Evolutionary conservation across 1,139 yeast genomes (phyloP), one percentile per base, ranked within the genome.

Genomic region (Taiozyma sp.): DNA sequence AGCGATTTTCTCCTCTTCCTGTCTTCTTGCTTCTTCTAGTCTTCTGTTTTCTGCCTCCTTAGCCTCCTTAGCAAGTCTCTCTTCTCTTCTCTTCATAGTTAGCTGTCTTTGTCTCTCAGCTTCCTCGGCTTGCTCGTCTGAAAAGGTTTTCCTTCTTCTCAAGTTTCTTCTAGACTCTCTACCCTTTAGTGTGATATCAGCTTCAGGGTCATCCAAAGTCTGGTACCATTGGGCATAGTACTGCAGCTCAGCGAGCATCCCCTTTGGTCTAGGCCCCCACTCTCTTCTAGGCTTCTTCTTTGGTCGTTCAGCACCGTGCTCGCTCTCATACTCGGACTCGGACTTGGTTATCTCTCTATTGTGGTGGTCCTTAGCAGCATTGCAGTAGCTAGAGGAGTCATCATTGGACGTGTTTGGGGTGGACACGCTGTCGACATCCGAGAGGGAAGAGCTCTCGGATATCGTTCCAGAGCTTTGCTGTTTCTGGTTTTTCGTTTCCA

Each of bases 241-340:
- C 7, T 19, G 24, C 24, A 37, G 24, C 24, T 37, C 41, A 32
- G 42, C 51, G 46, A 14, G 19, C 43, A 41, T 43, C 19, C 42
- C 32, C 42, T 45, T 41, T 44, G 29, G 42, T 30, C 47, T 42
- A 39, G 10, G 39, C 29, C 34, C 35, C 24, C n/a, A 24, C 44
- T 44, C 47, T 50, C 49, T 49, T 56, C 60, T 55, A 3, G 24
- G 6, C 14, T 37, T 37, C 24, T 37, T 37, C 41, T 37, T 37
- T 16, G 14, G 14, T 7, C 14, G 22, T 19, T 37, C 24, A 19
- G 22, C 14, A 16, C 24, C 24, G 14, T 9, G 4, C 6, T 37
- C 41, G 24, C 41, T 37, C 14, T 37, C 41, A 8, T 30, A 13
- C 35, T 32, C 35, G 19, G 35, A 32, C 10, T 32, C 35, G 10